phyloP scores from a whole-genome alignment of 2,329 filamentous ascomycete species.

The Apiospora koreana region DNA sequence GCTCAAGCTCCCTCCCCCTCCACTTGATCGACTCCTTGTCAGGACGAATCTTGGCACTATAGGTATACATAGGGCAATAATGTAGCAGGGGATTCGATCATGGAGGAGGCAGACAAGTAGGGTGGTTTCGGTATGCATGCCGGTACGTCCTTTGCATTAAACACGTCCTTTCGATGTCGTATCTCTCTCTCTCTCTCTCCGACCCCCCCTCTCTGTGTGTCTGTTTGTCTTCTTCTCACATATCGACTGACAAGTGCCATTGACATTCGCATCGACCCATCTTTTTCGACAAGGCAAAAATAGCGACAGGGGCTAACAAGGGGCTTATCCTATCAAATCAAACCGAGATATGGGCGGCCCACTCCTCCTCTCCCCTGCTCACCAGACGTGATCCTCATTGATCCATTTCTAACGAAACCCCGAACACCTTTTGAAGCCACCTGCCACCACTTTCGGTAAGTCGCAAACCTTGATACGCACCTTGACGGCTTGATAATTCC shows the following conservation, averaged over 20 bases:
- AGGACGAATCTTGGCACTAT: neutral
- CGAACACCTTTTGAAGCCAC: neutral
- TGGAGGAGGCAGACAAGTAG: neutral
- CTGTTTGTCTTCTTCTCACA: neutral
- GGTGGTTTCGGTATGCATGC: neutral
- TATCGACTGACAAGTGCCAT: neutral
- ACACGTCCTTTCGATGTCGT: neutral
- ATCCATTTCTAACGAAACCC: slow-evolving; percentile 5
- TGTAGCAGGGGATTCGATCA: neutral
- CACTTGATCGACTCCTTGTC: slow-evolving; percentile 3
- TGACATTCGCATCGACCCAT: neutral
- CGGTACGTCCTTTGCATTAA: neutral
- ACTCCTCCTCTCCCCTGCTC: neutral
- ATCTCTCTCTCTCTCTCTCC: neutral
- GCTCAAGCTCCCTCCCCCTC: slow-evolving; percentile 5
- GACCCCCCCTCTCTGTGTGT: neutral
- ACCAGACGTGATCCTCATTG: neutral
- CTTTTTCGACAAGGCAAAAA: neutral
- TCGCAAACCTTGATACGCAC: neutral
- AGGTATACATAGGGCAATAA: neutral
- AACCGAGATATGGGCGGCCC: neutral
- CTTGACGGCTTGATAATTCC: neutral
- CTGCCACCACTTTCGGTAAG: neutral
- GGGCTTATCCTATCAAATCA: neutral
- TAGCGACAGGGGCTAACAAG: neutral